Evolutionary conservation across 2,329 filamentous ascomycete genomes (phyloP).

Genomic region (Colletotrichum ledebouriae): DNA sequence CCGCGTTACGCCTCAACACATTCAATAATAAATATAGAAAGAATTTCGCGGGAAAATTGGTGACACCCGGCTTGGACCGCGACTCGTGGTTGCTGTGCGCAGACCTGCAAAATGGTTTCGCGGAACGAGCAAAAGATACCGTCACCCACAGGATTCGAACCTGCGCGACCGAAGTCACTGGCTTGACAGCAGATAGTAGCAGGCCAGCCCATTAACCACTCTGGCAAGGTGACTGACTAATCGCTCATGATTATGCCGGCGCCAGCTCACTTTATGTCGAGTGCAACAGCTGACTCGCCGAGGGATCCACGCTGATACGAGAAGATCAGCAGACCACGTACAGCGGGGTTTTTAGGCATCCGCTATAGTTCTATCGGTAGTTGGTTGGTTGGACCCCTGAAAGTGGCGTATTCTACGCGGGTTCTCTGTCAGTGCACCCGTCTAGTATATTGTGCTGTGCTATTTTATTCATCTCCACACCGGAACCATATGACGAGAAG

Average conservation of each 20-base stretch:
- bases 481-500: neutral
- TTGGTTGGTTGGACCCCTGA: conserved; percentile 10
- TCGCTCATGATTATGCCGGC: too few relatives aligned
- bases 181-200: conserved; percentile 29
- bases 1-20: too few relatives aligned
- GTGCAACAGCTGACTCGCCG: accelerated
- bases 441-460: neutral
- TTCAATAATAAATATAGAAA: too few relatives aligned
- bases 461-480: neutral
- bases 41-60: too few relatives aligned
- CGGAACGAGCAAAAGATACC: neutral
- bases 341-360: neutral
- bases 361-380: neutral
- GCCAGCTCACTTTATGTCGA: too few relatives aligned
- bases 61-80: too few relatives aligned
- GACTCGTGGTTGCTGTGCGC: too few relatives aligned
- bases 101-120: too few relatives aligned
- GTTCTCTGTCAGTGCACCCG: neutral
- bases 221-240: conserved; percentile 41
- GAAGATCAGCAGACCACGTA: too few relatives aligned
- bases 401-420: neutral
- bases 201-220: conserved; percentile 43
- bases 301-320: neutral
- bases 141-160: conserved; percentile 43
- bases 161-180: conserved; percentile 42